Base-by-base conservation (phyloP, 495 filamentous ascomycete genomes). In the Daldinia caldariorum region DNA sequence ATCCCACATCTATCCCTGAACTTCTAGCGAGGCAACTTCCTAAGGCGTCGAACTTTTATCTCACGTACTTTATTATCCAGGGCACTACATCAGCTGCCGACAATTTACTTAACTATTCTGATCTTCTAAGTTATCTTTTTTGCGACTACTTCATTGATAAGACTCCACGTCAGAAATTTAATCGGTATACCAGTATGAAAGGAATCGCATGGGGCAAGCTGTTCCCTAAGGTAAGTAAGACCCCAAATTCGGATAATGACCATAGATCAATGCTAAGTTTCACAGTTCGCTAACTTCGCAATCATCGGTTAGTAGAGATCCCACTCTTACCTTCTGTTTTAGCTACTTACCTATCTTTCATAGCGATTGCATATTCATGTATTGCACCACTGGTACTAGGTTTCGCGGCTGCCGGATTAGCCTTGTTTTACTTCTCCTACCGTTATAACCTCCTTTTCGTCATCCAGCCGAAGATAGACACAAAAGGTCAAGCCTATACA, bases 381-480 rank as follows among this genome's bases (percentile, higher is more conserved):
- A 95, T 97, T 73, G 92, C 94, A 3, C 94, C 94, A 0, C 79
- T 97, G n/a, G 89, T 97, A 54, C 81, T 97, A n/a, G 88, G 88
- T 12, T 97, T 97, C 73, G 89, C 89, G 6, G 87, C 88, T 8
- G 81, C 93, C 37, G 94, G 92, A 22, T 82, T 97, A 65, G 88
- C 85, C 51, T 85, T 97, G 64, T 88, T 94, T 77, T 93, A 94
- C 77, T 84, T 92, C 60, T 90, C 92, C 45, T 97, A 92, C 82
- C 88, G 91, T 8, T 97, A 97, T 83, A 92, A 93, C 74, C 74
- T 97, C 59, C 83, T 97, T 49, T 97, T 91, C 78, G 90, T 94
- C 18, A 91, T 88, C 63, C 89, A 93, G 69, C 83, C 90, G 22
- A 77, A 86, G 62, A 88, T 94, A 73, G 94, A 97, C 77, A 97